Evolutionary conservation across 805 yeast genomes (phyloP).

Genomic region (Suhomyces kilbournensis): DNA sequence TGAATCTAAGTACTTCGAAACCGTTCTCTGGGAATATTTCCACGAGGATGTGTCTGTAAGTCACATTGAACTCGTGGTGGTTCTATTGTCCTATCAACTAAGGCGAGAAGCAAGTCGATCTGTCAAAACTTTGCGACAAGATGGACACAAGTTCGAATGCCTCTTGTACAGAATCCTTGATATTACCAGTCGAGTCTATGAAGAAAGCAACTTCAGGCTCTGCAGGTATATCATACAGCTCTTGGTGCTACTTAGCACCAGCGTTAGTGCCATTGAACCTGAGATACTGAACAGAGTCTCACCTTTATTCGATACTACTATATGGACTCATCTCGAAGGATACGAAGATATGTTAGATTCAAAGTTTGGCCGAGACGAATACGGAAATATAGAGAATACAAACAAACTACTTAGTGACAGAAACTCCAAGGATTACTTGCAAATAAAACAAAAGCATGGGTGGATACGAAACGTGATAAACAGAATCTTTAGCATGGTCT

Average conservation of each 20-base stretch:
- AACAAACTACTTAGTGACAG: neutral
- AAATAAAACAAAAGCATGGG: slow-evolving; percentile 1
- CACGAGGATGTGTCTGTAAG: slow-evolving; percentile 37
- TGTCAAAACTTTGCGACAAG: slow-evolving; percentile 13
- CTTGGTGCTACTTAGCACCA: slow-evolving; percentile 6
- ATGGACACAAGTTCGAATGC: slow-evolving; percentile 17
- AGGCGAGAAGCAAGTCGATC: neutral
- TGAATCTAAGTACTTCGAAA: slow-evolving; percentile 19
- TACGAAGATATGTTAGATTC: slow-evolving; percentile 4
- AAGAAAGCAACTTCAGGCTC: slow-evolving; percentile 11
- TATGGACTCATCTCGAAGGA: slow-evolving; percentile 23
- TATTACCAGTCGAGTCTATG: slow-evolving; percentile 9
- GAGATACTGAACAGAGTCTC: slow-evolving; percentile 16
- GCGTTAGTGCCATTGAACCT: slow-evolving; percentile 10
- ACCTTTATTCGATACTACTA: slow-evolving; percentile 30
- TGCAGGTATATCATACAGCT: slow-evolving; percentile 10
- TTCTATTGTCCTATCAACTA: slow-evolving; percentile 10
- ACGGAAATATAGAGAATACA: neutral
- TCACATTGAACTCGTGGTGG: slow-evolving; percentile 37
- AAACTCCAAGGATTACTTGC: neutral
- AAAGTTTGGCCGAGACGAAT: neutral
- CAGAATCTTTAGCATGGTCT: neutral
- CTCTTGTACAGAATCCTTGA: slow-evolving; percentile 29
- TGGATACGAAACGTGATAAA: slow-evolving; percentile 5
- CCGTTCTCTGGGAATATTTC: slow-evolving; percentile 42